Conservation (phyloP, 1,284 basidiomycete species). For the Austroboletus novae-zelandiae region DNA sequence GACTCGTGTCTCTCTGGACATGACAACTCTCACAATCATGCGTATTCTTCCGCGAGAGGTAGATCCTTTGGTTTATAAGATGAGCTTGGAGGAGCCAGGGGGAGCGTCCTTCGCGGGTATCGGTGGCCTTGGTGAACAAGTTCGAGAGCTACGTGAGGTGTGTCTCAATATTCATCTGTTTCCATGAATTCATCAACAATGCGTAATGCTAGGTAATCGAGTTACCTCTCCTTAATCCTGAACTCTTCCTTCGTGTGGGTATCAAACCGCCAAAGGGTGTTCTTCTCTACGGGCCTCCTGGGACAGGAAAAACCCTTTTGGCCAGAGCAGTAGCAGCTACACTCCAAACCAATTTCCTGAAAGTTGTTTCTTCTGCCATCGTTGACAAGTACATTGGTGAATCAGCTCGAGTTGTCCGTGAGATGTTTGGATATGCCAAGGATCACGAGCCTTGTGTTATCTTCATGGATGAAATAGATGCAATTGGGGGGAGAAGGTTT, state of each 20-base stretch:
- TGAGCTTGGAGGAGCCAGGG: conserved; percentile 98
- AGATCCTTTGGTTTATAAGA: conserved; percentile 98
- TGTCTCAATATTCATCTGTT: conserved; percentile 20
- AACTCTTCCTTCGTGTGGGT: conserved; percentile 92
- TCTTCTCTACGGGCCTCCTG: conserved; percentile 89
- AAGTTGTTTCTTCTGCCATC: conserved; percentile 98
- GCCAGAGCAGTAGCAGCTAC: conserved; percentile 97
- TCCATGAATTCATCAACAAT: background rate
- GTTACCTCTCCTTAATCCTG: conserved; percentile 92
- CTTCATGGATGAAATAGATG: conserved; percentile 99
- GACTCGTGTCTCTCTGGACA: conserved; percentile 96
- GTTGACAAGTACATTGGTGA: conserved; percentile 99
- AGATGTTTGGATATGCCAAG: conserved; percentile 98
- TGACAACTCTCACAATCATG: conserved; percentile 99
- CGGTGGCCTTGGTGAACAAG: conserved; percentile 94
- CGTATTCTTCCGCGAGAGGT: conserved; percentile 96
- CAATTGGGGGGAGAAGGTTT: conserved; percentile 94
- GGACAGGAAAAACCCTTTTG: conserved; percentile 94
- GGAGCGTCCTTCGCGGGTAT: conserved; percentile 96
- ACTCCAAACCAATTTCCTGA: conserved; percentile 95
- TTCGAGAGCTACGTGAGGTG: conserved; percentile 93
- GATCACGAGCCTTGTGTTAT: conserved; percentile 99
- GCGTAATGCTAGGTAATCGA: conserved; percentile 78
- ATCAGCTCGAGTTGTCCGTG: conserved; percentile 89
- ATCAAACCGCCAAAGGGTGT: conserved; percentile 97